Percentiles rank a stretch among this genome's conserved stretches.
phyloP scores from a whole-genome alignment of 441 rosid genomes.

The Adansonia grandidieri region DNA sequence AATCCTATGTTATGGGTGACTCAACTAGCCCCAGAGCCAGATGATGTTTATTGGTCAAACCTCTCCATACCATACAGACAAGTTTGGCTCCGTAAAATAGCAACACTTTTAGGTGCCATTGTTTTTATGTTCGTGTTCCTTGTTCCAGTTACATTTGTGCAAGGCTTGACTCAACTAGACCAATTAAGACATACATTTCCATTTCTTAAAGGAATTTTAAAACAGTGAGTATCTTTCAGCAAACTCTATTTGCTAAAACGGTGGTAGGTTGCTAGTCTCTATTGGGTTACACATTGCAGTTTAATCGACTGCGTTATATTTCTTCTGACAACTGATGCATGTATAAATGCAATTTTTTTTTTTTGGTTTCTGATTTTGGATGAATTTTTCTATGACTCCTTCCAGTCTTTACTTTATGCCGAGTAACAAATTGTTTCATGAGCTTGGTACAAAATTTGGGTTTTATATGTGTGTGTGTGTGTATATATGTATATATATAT shows the following conservation, averaged over 20 bases:
- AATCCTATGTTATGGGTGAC: conserved; percentile 97
- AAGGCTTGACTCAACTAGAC: conserved; percentile 86
- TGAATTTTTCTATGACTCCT: background rate
- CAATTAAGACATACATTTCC: conserved; percentile 67
- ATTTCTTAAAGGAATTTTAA: conserved; percentile 59
- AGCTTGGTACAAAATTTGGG: background rate
- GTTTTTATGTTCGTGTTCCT: conserved; percentile 83
- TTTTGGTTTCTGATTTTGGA: conserved; percentile 2
- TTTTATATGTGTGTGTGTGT: no score
- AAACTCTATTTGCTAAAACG: conserved; percentile 18
- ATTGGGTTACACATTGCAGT: background rate
- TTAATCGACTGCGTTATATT: background rate
- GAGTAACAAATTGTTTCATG: background rate
- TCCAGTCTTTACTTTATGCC: background rate
- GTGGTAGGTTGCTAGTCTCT: conserved; percentile 8
- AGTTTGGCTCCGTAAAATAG: conserved; percentile 86
- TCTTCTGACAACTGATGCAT: background rate
- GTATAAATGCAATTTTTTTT: background rate
- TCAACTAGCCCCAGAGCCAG: conserved; percentile 90
- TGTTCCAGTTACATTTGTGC: conserved; percentile 76
- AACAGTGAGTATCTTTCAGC: conserved; percentile 51
- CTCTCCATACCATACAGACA: conserved; percentile 80
- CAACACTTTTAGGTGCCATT: conserved; percentile 61
- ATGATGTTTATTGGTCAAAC: conserved; percentile 90
- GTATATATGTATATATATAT: background rate